Evolutionary conservation across 495 filamentous ascomycete species (phyloP).

Genomic region (Aspergillus heteromorphus): DNA sequence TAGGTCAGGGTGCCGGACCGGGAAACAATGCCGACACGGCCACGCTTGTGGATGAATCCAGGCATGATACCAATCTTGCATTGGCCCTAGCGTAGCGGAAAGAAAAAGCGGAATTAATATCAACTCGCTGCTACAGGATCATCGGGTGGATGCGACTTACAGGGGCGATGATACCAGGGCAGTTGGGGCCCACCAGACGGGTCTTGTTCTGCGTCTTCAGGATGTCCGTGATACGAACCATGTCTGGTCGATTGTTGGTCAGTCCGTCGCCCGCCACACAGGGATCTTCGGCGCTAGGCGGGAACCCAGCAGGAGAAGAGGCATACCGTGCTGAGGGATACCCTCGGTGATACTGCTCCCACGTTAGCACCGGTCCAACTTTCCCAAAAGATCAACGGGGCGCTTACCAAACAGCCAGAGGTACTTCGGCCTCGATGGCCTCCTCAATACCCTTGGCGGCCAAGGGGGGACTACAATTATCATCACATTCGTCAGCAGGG

Average conservation of each 20-base stretch:
- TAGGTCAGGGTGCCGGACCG: constrained; percentile 98
- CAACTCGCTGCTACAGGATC: background rate
- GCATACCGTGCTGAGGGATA: constrained; percentile 89
- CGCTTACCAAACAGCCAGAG: constrained; percentile 79
- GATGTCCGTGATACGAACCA: constrained; percentile 98
- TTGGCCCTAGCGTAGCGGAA: constrained; percentile 59
- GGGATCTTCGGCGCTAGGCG: background rate
- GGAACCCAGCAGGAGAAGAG: background rate
- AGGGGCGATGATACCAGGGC: constrained; percentile 93
- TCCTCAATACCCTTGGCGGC: constrained; percentile 96
- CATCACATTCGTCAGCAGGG: constrained; percentile 1
- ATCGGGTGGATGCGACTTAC: constrained; percentile 34
- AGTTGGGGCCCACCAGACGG: constrained; percentile 94
- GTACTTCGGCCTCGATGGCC: constrained; percentile 86
- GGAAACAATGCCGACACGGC: constrained; percentile 96
- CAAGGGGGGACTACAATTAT: constrained; percentile 64
- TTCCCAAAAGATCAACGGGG: constrained; percentile 4
- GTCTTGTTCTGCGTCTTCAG: constrained; percentile 98
- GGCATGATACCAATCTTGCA: constrained; percentile 99
- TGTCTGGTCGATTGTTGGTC: constrained; percentile 55
- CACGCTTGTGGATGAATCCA: constrained; percentile 99
- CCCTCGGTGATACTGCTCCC: constrained; percentile 82
- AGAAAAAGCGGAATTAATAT: constrained; percentile 4
- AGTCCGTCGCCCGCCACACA: constrained; percentile 14
- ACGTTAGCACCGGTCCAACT: background rate